A percentile compares a stretch with the other conserved stretches of the same genome.
These are phyloP conservation scores for Penicillium maclennaniae DNA, from an alignment of 495 filamentous ascomycete genomes.

Conservation along the genomic window DNA sequence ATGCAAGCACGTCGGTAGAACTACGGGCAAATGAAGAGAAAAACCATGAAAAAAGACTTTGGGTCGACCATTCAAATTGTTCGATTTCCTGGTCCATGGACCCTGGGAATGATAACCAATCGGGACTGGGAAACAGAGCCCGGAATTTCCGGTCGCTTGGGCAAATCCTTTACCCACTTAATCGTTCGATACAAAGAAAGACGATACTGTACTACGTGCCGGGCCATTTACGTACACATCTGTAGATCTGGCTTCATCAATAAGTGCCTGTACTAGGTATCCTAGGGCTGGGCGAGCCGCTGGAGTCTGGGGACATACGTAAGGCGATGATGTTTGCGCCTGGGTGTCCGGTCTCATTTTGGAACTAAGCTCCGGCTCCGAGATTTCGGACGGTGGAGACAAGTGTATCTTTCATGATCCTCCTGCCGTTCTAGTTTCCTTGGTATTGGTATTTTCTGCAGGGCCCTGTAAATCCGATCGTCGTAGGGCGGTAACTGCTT, in stretches of 20 bases:
- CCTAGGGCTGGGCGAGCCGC: constrained; percentile 5
- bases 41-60: not conserved
- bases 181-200: not conserved
- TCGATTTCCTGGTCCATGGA: constrained; percentile 9
- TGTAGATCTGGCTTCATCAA: not conserved
- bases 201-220: not conserved
- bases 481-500: not conserved
- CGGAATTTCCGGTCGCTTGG: constrained; percentile 4
- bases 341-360: constrained; percentile 9
- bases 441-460: not conserved
- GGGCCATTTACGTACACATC: not conserved
- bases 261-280: not conserved
- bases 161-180: constrained; percentile 6
- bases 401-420: not conserved
- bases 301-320: constrained; percentile 24
- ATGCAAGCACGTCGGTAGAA: constrained; percentile 20
- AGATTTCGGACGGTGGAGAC: constrained; percentile 9
- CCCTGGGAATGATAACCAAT: constrained; percentile 11
- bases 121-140: constrained; percentile 4
- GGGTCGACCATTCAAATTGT: not conserved
- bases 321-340: constrained; percentile 29
- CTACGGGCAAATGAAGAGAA: constrained; percentile 15
- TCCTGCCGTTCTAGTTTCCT: not conserved
- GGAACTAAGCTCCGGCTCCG: constrained; percentile 22
- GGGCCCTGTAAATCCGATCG: not conserved